Evolutionary conservation across 352 stramenopile species (phyloP).

Genomic region (Globisporangium nagaii): DNA sequence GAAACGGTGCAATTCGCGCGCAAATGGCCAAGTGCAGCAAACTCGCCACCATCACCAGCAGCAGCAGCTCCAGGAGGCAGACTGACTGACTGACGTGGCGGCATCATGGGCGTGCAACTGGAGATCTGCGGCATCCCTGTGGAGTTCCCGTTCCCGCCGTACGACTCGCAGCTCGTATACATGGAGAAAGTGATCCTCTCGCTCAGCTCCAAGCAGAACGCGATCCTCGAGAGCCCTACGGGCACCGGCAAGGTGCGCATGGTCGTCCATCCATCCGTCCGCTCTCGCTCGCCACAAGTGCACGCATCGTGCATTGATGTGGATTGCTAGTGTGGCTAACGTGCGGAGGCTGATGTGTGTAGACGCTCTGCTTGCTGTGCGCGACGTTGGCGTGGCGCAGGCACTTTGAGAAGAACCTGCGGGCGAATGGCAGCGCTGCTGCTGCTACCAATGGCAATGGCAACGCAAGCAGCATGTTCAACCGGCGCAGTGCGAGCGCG

Average conservation of each 20-base stretch:
- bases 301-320: not conserved
- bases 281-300: not conserved
- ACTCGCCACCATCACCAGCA: not conserved
- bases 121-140: slow-evolving; percentile 87
- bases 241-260: slow-evolving; percentile 92
- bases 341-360: too few species aligned
- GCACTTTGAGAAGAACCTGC: slow-evolving; percentile 61
- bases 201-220: slow-evolving; percentile 90
- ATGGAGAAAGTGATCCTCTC: slow-evolving; percentile 95
- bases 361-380: slow-evolving; percentile 97
- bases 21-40: slow-evolving; percentile 6
- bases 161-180: slow-evolving; percentile 96
- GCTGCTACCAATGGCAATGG: not conserved
- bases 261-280: too few species aligned
- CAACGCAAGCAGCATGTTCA: slow-evolving; percentile 8
- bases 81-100: not conserved
- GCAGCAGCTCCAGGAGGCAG: too few species aligned
- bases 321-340: too few species aligned
- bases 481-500: slow-evolving; percentile 3
- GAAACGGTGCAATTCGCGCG: slow-evolving; percentile 1
- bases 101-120: slow-evolving; percentile 45
- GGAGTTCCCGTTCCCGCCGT: slow-evolving; percentile 96
- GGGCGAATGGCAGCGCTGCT: slow-evolving; percentile 1
- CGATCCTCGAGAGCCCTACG: slow-evolving; percentile 96
- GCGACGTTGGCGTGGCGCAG: slow-evolving; percentile 91